Conservation (phyloP, 371 early-diverging fungal species). For the Mortierella sp. region DNA sequence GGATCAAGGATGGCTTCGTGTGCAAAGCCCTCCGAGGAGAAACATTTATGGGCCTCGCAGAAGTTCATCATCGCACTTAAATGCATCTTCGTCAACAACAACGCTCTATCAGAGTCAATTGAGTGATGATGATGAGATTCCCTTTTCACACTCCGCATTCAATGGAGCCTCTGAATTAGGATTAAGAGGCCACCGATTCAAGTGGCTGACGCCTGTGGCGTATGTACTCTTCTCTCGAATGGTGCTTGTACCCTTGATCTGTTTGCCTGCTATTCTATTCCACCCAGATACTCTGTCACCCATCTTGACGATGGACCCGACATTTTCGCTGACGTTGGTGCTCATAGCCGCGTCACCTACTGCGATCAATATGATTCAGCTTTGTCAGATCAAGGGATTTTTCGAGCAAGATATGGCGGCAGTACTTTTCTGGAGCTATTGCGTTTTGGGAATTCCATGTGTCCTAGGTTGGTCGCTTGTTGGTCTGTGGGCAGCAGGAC, state of each 20-base stretch:
- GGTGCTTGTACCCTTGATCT: conserved; percentile 61
- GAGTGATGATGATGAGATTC: conserved; percentile 11
- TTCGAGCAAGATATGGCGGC: conserved; percentile 71
- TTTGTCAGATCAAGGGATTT: conserved; percentile 67
- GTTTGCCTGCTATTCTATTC: conserved; percentile 60
- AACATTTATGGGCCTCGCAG: conserved; percentile 4
- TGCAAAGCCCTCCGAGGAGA: neutral
- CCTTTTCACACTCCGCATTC: neutral
- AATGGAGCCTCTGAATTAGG: conserved; percentile 13
- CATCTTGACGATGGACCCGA: conserved; percentile 62
- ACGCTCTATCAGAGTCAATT: neutral
- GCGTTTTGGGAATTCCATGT: conserved; percentile 65
- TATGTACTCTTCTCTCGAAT: conserved; percentile 62
- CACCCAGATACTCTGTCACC: conserved; percentile 58
- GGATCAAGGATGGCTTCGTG: conserved; percentile 21
- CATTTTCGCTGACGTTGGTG: conserved; percentile 63
- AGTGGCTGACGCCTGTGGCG: conserved; percentile 54
- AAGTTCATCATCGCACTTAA: conserved; percentile 2
- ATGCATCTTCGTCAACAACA: conserved; percentile 25
- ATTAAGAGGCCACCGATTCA: conserved; percentile 27
- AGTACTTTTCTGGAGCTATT: conserved; percentile 73
- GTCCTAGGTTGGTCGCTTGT: conserved; percentile 64
- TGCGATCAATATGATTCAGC: conserved; percentile 69
- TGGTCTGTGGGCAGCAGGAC: conserved; percentile 57
- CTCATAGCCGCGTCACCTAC: conserved; percentile 70